Base-by-base conservation (phyloP, 495 filamentous ascomycete genomes). In the Pyronema omphalodes region DNA sequence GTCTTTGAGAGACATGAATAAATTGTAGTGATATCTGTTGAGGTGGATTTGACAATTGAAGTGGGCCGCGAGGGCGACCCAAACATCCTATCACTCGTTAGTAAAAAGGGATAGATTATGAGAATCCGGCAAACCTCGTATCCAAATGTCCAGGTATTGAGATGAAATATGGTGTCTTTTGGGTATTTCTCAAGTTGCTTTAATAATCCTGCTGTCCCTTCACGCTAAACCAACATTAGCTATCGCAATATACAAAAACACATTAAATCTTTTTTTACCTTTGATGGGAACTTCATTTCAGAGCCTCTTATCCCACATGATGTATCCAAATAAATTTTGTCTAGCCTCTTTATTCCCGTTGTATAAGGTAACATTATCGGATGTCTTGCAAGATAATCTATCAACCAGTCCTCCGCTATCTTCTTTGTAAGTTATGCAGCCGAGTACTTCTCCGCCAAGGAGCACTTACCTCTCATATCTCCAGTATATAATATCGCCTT, bases 81-180 rank as follows among this genome's bases (percentile, higher is more conserved):
- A 95, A 0, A 94, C 86, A 53, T 94, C 84, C 65, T 51, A 19
- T 12, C 14, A 8, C 23, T 8, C 5, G 6, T 53, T 14, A 53
- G 56, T 37, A 18, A 52, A 48, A 15, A 47, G 6, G 11, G 44
- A 6, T 0, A n/a, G 3, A 14, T 1, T 11, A 6, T 0, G 9
- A 19, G 9, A 9, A 19, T 23, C 15, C n/a, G 7, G 36, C 9
- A 9, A 12, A 51, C 48, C 41, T 57, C 68, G 61, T 75, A 81
- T 49, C 89, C 89, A 65, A 91, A 93, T 1, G 89, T 96, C 89
- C 88, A 95, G 2, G 88, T 76, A 47, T 86, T 74, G 47, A 96
- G 76, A 66, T 93, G 83, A 60, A 95, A 94, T 5, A 79, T 68
- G 0, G 86, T 93, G 18, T 88, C 76, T 8, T 70, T 53, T 0